Percentiles rank a stretch among this genome's conserved stretches.
Conservation (phyloP, 2,329 filamentous ascomycete species). For the Ophiostoma tasmaniense region DNA sequence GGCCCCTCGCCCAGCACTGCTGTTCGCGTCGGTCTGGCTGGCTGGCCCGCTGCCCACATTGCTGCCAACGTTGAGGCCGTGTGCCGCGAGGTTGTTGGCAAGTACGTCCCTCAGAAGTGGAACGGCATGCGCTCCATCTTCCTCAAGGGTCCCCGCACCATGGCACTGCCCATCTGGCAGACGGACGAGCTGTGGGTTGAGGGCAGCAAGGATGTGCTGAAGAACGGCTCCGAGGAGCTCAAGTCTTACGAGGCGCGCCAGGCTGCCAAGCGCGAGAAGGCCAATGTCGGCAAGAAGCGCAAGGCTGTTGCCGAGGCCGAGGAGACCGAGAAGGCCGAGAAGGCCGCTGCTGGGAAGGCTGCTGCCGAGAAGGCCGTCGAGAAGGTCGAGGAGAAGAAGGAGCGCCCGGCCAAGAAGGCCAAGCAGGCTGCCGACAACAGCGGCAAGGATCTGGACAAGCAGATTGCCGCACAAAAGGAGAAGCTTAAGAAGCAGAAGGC, state of each 20-base stretch:
- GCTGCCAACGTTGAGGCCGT: conserved; percentile 73
- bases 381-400: conserved; percentile 22
- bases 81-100: conserved; percentile 59
- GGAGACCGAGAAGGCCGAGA: conserved; percentile 31
- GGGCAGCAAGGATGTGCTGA: conserved; percentile 61
- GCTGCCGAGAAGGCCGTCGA: conserved; percentile 46
- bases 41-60: conserved; percentile 66
- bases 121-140: conserved; percentile 75
- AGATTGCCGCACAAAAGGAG: conserved; percentile 51
- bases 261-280: conserved; percentile 35
- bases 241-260: conserved; percentile 33
- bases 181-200: conserved; percentile 85
- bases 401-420: conserved; percentile 37
- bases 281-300: conserved; percentile 58
- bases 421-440: conserved; percentile 35
- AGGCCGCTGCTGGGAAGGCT: conserved; percentile 37
- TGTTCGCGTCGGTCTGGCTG: conserved; percentile 68
- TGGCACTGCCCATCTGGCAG: conserved; percentile 87
- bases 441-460: conserved; percentile 46
- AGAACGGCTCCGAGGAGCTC: conserved; percentile 40
- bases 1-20: conserved; percentile 71
- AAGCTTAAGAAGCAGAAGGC: conserved; percentile 53
- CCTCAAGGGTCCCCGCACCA: conserved; percentile 83
- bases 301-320: conserved; percentile 36
- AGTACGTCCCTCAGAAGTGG: conserved; percentile 80